phyloP scores from a whole-genome alignment of 2,329 filamentous ascomycete species.

The Fusarium begoniae region DNA sequence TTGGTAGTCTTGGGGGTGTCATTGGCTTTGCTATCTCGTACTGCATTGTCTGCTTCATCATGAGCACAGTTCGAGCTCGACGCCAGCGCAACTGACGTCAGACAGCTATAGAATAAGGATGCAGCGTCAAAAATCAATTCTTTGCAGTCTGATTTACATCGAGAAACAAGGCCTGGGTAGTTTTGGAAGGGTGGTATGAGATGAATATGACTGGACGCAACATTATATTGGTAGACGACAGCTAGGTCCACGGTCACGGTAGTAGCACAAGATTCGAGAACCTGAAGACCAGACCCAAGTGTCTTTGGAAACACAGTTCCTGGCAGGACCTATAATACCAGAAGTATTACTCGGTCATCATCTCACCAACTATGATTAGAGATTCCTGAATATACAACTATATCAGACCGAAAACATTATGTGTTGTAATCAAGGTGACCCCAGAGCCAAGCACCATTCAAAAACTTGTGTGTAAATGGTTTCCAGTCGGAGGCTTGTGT shows the following conservation, averaged over 20 bases:
- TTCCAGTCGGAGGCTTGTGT: not conserved
- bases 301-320: not conserved
- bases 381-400: not conserved
- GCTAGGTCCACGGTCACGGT: not conserved
- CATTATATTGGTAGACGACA: not conserved
- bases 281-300: not conserved
- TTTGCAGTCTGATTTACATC: too few relatives aligned
- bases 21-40: constrained; percentile 22
- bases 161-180: not conserved
- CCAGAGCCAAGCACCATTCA: not conserved
- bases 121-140: not conserved
- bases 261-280: not conserved
- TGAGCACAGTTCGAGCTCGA: not conserved
- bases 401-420: not conserved
- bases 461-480: not conserved
- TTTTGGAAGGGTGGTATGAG: too few relatives aligned
- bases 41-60: constrained; percentile 1
- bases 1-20: constrained; percentile 16
- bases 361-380: not conserved
- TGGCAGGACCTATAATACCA: not conserved
- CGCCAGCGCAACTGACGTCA: not conserved
- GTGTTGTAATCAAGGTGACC: not conserved
- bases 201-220: too few relatives aligned
- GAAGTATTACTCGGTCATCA: not conserved
- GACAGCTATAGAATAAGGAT: not conserved